Percentiles rank a stretch among this genome's conserved stretches.
Conservation (phyloP, 2,329 filamentous ascomycete species). For the Fonsecaea nubica region DNA sequence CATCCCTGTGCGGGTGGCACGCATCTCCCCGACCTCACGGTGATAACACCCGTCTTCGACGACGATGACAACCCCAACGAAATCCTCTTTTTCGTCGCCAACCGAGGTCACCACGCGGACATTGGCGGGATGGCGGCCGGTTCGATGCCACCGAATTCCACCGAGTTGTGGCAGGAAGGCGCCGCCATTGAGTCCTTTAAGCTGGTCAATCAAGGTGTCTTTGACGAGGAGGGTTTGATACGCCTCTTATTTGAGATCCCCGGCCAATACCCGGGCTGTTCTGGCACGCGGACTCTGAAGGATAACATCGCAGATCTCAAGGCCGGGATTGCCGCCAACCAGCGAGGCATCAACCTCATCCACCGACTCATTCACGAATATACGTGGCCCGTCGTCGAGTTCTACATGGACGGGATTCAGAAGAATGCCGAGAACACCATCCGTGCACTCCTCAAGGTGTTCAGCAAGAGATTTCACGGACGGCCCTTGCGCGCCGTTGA, state of each 20-base stretch:
- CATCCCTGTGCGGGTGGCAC: constrained; percentile 83
- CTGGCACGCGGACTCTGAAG: constrained; percentile 40
- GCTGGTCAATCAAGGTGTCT: constrained; percentile 45
- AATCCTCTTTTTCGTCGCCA: constrained; percentile 80
- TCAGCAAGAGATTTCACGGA: constrained; percentile 32
- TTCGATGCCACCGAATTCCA: constrained; percentile 54
- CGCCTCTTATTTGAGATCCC: constrained; percentile 42
- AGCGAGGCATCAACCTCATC: constrained; percentile 49
- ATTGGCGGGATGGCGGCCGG: constrained; percentile 51
- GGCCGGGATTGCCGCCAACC: constrained; percentile 54
- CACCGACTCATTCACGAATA: constrained; percentile 47
- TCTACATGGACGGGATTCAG: constrained; percentile 52
- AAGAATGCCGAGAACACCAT: constrained; percentile 46
- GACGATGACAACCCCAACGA: constrained; percentile 62
- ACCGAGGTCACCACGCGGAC: constrained; percentile 75
- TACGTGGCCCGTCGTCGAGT: constrained; percentile 45
- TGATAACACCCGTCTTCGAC: constrained; percentile 76
- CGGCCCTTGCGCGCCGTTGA: constrained; percentile 44
- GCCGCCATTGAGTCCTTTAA: constrained; percentile 53
- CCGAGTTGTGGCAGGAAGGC: constrained; percentile 56
- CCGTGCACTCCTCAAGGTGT: constrained; percentile 42
- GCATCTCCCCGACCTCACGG: constrained; percentile 78
- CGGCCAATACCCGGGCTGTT: constrained; percentile 26
- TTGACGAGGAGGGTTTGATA: constrained; percentile 46
- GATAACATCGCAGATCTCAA: constrained; percentile 57